Conservation (phyloP, 2,329 filamentous ascomycete genomes). For the Thelonectria rubi region DNA sequence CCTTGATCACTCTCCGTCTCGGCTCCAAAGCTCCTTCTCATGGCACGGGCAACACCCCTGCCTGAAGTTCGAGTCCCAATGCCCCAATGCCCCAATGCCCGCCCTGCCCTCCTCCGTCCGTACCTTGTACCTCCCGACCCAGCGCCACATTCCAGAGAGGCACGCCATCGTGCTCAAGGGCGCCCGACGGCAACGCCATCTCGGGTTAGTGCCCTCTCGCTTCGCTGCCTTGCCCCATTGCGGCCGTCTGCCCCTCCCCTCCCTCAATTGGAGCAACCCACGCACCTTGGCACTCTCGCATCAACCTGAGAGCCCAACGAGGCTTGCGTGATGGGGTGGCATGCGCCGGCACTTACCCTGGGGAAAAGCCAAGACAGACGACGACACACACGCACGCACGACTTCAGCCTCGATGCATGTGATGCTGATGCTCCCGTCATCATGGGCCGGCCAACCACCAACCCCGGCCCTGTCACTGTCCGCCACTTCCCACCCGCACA, state of each 20-base stretch:
- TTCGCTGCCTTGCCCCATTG: conserved; percentile 22
- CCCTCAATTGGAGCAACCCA: conserved; percentile 19
- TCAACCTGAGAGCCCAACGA: too few relatives aligned
- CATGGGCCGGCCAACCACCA: not conserved
- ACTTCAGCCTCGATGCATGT: conserved; percentile 17
- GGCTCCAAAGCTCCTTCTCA: too few relatives aligned
- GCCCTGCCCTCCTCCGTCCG: not conserved
- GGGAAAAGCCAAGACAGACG: conserved; percentile 3
- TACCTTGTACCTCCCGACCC: conserved; percentile 11
- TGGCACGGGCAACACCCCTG: too few relatives aligned
- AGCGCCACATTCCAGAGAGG: conserved; percentile 38
- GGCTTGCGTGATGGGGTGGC: conserved; percentile 8
- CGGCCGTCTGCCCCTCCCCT: conserved; percentile 9
- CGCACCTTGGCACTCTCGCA: too few relatives aligned
- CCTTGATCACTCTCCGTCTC: too few relatives aligned
- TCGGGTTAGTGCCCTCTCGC: conserved; percentile 34
- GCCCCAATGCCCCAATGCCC: too few relatives aligned
- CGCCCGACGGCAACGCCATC: conserved; percentile 39
- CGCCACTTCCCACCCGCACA: not conserved
- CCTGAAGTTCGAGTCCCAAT: too few relatives aligned
- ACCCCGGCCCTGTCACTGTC: conserved; percentile 13
- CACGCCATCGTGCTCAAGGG: conserved; percentile 35
- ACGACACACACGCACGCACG: not conserved
- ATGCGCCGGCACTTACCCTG: conserved; percentile 24
- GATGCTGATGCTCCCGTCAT: conserved; percentile 9